A percentile compares a stretch with the other conserved stretches of the same genome.
phyloP scores from a whole-genome alignment of 78 protist genomes.

The Protostelium mycophagum region DNA sequence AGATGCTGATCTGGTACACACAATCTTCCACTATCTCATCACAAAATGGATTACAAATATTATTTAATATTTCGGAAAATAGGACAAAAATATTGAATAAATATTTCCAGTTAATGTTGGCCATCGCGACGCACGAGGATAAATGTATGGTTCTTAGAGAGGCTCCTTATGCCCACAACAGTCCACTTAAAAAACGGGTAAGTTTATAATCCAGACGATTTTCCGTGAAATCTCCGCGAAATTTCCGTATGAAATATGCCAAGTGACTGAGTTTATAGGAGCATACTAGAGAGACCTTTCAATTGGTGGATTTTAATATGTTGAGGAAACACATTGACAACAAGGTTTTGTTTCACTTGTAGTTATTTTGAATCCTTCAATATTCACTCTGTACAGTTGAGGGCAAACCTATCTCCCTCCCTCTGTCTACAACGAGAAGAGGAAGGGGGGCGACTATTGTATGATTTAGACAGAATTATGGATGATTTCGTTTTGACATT shows the following conservation, averaged over 20 bases:
- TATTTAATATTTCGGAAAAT: too few species aligned
- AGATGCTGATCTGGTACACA: slow-evolving; percentile 85
- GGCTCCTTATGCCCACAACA: background rate
- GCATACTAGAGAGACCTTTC: slow-evolving; percentile 1
- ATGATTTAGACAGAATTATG: slow-evolving; percentile 39
- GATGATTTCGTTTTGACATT: slow-evolving; percentile 83
- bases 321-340: slow-evolving; percentile 58
- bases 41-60: too few species aligned
- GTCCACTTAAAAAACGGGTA: background rate
- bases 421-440: background rate
- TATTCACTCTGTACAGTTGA: too few species aligned
- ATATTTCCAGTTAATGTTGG: slow-evolving; percentile 66
- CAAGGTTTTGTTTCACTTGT: slow-evolving; percentile 40
- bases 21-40: background rate
- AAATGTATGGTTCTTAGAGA: slow-evolving; percentile 80
- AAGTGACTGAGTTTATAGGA: background rate
- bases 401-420: too few species aligned
- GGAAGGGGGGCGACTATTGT: background rate
- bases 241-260: too few species aligned
- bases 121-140: slow-evolving; percentile 86
- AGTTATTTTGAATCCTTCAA: too few species aligned
- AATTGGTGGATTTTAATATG: slow-evolving; percentile 29
- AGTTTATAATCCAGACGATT: too few species aligned
- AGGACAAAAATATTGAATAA: background rate
- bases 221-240: too few species aligned